Conservation (phyloP, 768 basidiomycete species). For the Mycena belliarum region DNA sequence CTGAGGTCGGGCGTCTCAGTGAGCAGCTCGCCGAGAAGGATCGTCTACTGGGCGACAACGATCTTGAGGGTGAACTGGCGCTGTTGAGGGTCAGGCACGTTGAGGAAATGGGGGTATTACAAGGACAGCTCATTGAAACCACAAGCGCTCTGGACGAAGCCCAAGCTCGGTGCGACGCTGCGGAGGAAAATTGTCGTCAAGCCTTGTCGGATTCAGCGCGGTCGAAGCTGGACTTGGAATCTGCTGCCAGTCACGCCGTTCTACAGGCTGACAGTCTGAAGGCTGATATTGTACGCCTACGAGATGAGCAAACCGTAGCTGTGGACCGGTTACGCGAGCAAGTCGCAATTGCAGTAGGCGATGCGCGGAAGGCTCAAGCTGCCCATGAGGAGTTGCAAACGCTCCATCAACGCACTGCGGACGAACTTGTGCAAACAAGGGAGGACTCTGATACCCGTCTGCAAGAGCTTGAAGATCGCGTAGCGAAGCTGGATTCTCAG, state of each 20-base stretch:
- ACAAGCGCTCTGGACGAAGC: slow-evolving; percentile 37
- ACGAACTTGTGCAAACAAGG: slow-evolving; percentile 11
- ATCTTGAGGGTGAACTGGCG: slow-evolving; percentile 29
- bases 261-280: slow-evolving; percentile 17
- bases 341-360: slow-evolving; percentile 26
- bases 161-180: slow-evolving; percentile 33
- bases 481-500: slow-evolving; percentile 35
- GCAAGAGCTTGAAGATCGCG: slow-evolving; percentile 32
- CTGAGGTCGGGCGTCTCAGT: slow-evolving; percentile 29
- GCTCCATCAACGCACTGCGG: slow-evolving; percentile 25
- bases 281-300: slow-evolving; percentile 13
- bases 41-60: slow-evolving; percentile 22
- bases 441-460: slow-evolving; percentile 2
- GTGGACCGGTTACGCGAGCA: slow-evolving; percentile 25
- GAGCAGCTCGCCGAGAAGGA: slow-evolving; percentile 29
- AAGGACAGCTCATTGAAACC: slow-evolving; percentile 36
- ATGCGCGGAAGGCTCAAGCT: slow-evolving; percentile 21
- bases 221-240: slow-evolving; percentile 34
- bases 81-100: slow-evolving; percentile 37
- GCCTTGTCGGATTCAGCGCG: slow-evolving; percentile 32
- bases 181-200: slow-evolving; percentile 35
- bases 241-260: slow-evolving; percentile 24
- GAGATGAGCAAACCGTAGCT: slow-evolving; percentile 21
- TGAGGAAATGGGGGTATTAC: slow-evolving; percentile 37
- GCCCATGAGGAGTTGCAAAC: slow-evolving; percentile 25